Evolutionary conservation across 805 yeast genomes (phyloP), one percentile per base, ranked within the genome.

Genomic region (Ogataea nakhonphanomensis): DNA sequence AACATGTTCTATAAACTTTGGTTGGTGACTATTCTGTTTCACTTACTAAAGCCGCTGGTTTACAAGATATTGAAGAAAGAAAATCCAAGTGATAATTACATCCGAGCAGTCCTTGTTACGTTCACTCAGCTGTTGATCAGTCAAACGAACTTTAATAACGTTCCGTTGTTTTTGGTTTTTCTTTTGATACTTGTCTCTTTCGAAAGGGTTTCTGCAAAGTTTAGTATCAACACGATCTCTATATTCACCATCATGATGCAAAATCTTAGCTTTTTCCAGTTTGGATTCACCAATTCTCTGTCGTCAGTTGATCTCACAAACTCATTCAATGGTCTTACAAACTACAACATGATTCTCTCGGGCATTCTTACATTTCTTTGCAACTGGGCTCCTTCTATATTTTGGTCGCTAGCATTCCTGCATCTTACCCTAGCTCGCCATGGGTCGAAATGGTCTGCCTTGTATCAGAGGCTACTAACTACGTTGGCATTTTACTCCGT

Each of bases 231-330:
- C 45, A 40, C 44, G 4, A 37, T 56, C 4, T 41, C 62, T 0
- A 30, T 68, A 3, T 61, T 73, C 43, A 63, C 65, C 2, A 48
- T 88, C 3, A 58, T 83, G 15, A 49, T 88, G 35, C 95, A 88
- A 57, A 81, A 87, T 50, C 66, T 88, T 30, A 66, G 89, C 0
- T 93, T 91, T 58, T 93, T 86, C 65, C 85, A 86, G 14, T 71
- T 84, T 58, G 98, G 98, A 0, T 87, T 86, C 36, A 89, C 98
- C 0, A 93, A 93, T 56, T 87, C 96, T 28, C 71, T 93, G 50
- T 91, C 97, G 0, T 83, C 97, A 0, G 80, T 93, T 15, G 97
- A 91, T 54, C 70, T 93, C 17, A 78, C 95, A 0, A 90, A 91
- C 58, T 90, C 96, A 0, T 93, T 93, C 61, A 91, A 91, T 57